Evolutionary conservation across 768 basidiomycete species (phyloP), one percentile per base, ranked within the genome.

Genomic region (Suillus brevipes): DNA sequence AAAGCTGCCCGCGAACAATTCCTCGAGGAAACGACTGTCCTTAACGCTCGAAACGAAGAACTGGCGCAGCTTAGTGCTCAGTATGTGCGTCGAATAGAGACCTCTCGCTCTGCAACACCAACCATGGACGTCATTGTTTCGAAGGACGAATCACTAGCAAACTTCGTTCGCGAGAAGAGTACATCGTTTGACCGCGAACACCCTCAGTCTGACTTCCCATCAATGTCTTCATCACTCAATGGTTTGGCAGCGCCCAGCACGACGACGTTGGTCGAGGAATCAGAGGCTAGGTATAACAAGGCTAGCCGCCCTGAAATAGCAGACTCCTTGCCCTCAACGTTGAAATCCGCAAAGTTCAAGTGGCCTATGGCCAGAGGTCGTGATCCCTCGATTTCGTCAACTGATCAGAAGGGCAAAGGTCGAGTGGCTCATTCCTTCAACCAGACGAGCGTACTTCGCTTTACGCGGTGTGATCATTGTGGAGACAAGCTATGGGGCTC

Each of bases 401-500:
- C 79, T 36, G 77, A 76, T 60, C 74, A 76, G 64, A 81, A 72
- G 65, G 77, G 79, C 63, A 84, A 79, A 68, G 74, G 76, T 23
- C 76, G 74, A 71, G 68, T 83, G 42, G 89, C 92, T 64, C 97
- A 99, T 75, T 85, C 84, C 66, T 99, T 99, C 83, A 92, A 94
- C 72, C 94, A 92, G 68, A 81, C 93, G 67, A 97, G 89, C 70
- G 86, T 95, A 36, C 80, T 99, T 64, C 87, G 96, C 43, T 92
- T 97, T 64, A 89, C 93, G 36, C 85, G 93, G 49, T 99, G 97
- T 73, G 97, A 99, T 71, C 90, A 96, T 62, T 99, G 97, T 73
- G 90, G 89, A 40, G 97, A 99, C 74, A 99, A 99, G 82, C 89
- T 99, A 89, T 99, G 96, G 95, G 97, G 97, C 6, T 87, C 95